A percentile compares a stretch with the other conserved stretches of the same genome.
These are phyloP conservation scores for Lecanicillium sp. DNA, from an alignment of 2,329 filamentous ascomycete genomes.

Conservation along the genomic window DNA sequence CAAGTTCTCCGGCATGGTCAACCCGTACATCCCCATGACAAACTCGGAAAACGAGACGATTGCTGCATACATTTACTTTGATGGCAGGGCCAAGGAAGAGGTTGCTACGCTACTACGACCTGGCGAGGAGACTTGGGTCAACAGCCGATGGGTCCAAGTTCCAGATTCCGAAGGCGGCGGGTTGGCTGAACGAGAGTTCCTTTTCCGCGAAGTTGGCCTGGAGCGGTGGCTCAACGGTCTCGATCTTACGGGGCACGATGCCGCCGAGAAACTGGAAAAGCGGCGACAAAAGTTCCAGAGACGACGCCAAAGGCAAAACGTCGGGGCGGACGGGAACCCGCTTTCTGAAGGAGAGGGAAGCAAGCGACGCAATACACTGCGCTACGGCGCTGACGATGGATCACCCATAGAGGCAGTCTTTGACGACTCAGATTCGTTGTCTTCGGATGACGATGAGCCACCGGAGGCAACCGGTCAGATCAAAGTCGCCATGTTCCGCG, in stretches of 20 bases:
- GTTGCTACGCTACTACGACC: conserved; percentile 87
- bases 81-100: conserved; percentile 90
- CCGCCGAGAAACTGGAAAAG: conserved; percentile 82
- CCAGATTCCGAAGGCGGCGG: conserved; percentile 87
- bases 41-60: conserved; percentile 93
- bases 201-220: conserved; percentile 93
- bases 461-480: conserved; percentile 96
- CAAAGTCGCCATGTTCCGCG: conserved; percentile 93
- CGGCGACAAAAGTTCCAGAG: conserved; percentile 72
- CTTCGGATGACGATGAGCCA: conserved; percentile 71
- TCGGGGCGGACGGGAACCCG: conserved; percentile 25
- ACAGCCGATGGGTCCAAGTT: conserved; percentile 94
- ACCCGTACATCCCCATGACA: conserved; percentile 86
- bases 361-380: conserved; percentile 49
- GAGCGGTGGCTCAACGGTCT: conserved; percentile 95
- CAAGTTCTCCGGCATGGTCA: conserved; percentile 49
- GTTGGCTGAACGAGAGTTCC: conserved; percentile 88
- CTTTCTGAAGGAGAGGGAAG: conserved; percentile 11
- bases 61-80: conserved; percentile 98
- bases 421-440: conserved; percentile 67
- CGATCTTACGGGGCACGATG: conserved; percentile 88
- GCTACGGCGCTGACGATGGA: conserved; percentile 71
- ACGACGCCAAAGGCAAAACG: conserved; percentile 56
- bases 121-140: conserved; percentile 98
- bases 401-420: conserved; percentile 62